Evolutionary conservation across 2,329 filamentous ascomycete genomes (phyloP), one percentile per base, ranked within the genome.

Genomic region (Penicillium crustosum): DNA sequence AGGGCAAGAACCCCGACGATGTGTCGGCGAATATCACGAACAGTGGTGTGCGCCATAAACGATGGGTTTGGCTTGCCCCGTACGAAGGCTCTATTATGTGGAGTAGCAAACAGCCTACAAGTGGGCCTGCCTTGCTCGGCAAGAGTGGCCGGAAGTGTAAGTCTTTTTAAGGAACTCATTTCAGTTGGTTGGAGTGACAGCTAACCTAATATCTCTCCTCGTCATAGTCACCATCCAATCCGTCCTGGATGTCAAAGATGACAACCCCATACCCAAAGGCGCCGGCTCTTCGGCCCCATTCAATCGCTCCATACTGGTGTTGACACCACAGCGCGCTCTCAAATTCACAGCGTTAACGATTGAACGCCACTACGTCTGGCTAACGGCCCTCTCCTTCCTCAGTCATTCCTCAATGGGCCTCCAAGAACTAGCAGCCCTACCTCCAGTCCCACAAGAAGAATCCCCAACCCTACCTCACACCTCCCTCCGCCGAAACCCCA

Each of bases 1-100:
- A 82, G 44, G 82, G 79, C 25, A 85, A 83, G 64, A 83, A 82
- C 59, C 82, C 83, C 36, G 86, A 86, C 61, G 87, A 92, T 69
- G 86, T 89, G 61, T 88, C 82, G 61, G 87, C 90, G 75, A 87
- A 86, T 62, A 87, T 89, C 58, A 81, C 79, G 21, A 83, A 80
- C 63, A 86, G 83, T 66, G 86, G 86, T 64, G 89, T 83, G 6
- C 79, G 94, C 31, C 94, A 99, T 74, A 97, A 93, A 78, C 85
- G 94, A 73, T 99, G 94, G 94, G 94, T 99, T 2, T 99, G 94
- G 94, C 84, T 99, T 62, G 94, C 93, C 19, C 94, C 94, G 3
- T 97, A 99, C 70, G 94, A 99, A 76, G 84, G 93, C 61, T 89
- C 93, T 13, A 93, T 99, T 59, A 90, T 99, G 75, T 99, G 94